These are phyloP conservation scores for Pneumocystis murina DNA, from an alignment of 1,139 yeast genomes.

Conservation along the genomic window DNA sequence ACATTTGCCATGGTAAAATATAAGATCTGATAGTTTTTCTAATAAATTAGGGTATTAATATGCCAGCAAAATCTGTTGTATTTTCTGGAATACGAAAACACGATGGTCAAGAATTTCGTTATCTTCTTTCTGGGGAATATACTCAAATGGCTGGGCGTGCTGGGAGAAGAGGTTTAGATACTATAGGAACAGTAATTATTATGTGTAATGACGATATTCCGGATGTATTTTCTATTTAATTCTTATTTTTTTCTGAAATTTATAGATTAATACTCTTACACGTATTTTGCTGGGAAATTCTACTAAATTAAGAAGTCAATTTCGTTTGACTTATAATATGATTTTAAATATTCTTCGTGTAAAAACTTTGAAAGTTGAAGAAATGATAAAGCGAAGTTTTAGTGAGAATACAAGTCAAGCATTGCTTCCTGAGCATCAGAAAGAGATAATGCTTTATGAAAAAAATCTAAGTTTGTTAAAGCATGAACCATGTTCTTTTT, in stretches of 20 bases:
- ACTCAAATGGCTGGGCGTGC: constrained; percentile 99
- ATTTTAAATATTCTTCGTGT: constrained; percentile 78
- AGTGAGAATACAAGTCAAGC: constrained; percentile 83
- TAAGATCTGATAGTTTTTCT: constrained; percentile 1
- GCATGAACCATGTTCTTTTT: constrained; percentile 22
- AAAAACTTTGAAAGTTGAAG: constrained; percentile 88
- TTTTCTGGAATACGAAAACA: constrained; percentile 75
- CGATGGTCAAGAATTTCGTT: constrained; percentile 73
- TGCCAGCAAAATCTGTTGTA: constrained; percentile 94
- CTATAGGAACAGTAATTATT: constrained; percentile 88
- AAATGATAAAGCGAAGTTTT: constrained; percentile 91
- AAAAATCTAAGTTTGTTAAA: constrained; percentile 32
- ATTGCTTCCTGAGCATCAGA: constrained; percentile 72
- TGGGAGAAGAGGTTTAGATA: constrained; percentile 91
- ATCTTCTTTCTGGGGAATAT: constrained; percentile 83
- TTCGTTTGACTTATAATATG: constrained; percentile 90
- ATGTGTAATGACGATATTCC: constrained; percentile 66
- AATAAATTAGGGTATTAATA: constrained; percentile 47
- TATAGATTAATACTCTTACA: constrained; percentile 33
- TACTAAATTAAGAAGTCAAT: constrained; percentile 78
- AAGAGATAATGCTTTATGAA: constrained; percentile 41
- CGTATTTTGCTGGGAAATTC: constrained; percentile 77
- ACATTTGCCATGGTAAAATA: constrained; percentile 68
- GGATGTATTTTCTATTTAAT: constrained; percentile 4
- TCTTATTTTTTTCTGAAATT: constrained; percentile 5